These are phyloP conservation scores for Fusarium nelsonii DNA, from an alignment of 2,329 filamentous ascomycete genomes.

Conservation along the genomic window DNA sequence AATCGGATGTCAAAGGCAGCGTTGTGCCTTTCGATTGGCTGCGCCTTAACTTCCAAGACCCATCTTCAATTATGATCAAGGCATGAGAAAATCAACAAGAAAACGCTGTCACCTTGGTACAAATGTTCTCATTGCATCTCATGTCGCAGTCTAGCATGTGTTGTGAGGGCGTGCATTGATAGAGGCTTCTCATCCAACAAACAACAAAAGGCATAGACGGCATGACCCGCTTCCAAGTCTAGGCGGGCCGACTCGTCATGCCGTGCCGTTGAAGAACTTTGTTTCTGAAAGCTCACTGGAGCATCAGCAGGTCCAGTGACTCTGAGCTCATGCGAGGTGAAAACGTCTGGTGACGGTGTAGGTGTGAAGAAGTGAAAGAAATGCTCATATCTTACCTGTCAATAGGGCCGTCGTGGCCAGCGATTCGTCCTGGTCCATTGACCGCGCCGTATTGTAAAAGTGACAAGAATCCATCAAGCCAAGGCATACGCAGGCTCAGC, in stretches of 20 bases:
- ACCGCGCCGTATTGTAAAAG: conserved; percentile 81
- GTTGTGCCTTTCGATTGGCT: conserved; percentile 58
- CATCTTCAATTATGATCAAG: conserved; percentile 38
- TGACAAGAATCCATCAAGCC: conserved; percentile 81
- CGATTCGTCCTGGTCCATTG: conserved; percentile 79
- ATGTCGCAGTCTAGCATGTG: conserved; percentile 19
- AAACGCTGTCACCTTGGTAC: conserved; percentile 13
- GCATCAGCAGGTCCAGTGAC: conserved; percentile 60
- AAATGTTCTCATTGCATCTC: background rate
- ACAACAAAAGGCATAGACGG: conserved; percentile 22
- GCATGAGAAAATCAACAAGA: conserved; percentile 24
- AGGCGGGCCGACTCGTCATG: conserved; percentile 38
- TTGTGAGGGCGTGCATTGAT: conserved; percentile 31
- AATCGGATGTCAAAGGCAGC: conserved; percentile 60
- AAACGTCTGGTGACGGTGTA: conserved; percentile 44
- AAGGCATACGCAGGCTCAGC: conserved; percentile 87
- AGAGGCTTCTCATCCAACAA: conserved; percentile 11
- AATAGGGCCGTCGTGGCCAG: conserved; percentile 79
- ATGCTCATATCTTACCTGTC: conserved; percentile 81
- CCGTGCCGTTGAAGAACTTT: conserved; percentile 33
- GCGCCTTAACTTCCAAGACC: conserved; percentile 20
- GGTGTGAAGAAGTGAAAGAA: conserved; percentile 41
- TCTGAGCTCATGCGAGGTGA: conserved; percentile 59
- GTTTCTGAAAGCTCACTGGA: conserved; percentile 55
- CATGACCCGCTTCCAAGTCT: conserved; percentile 36